Base-by-base conservation (phyloP, 2,329 filamentous ascomycete genomes). In the Sporothrix protearum region DNA sequence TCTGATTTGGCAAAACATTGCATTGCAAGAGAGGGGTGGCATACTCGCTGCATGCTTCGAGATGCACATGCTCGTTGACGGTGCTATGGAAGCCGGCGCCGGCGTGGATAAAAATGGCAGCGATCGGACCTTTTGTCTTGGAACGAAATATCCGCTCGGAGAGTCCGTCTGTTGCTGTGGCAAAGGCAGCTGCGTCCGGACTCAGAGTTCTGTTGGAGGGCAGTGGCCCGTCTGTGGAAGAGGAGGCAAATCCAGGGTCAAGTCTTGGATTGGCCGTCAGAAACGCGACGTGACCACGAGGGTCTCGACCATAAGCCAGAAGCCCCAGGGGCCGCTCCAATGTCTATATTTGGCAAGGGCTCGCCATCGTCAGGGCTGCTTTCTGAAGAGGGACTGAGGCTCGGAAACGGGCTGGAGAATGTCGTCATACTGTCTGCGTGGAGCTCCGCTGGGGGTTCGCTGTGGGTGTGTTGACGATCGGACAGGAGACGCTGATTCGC, bases 21-120 rank as follows among this genome's bases (percentile, higher is more conserved):
- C 14, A 42, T 4, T 42, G 39, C 42, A 4, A 19, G 42, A 47
- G 14, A 16, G 39, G 8, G 14, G 8, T 61, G 14, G 84, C 93
- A 81, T 84, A 97, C 95, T 95, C 91, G 77, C 91, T 91, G 80
- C 96, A 98, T 55, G 94, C 94, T 77, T 90, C 85, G 10, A 99
- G 86, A 78, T 99, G 96, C 49, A 92, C 85, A 71, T 86, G 84
- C 79, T 99, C 94, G 78, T 98, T 98, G 73, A 92, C 88, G 30
- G 88, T 84, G 78, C 94, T 97, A 80, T 99, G 96, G 77, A 93
- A 99, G 3, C 96, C 96, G 19, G 96, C 96, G 45, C 96, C 96
- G 49, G 95, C 96, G 80, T 99, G 96, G 59, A 99, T 91, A 80
- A 97, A 98, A 69, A 99, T 95, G 72, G 93, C 94, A 71, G 82